Conservation (phyloP, 441 rosid species). For the Adansonia rubrostipa region DNA sequence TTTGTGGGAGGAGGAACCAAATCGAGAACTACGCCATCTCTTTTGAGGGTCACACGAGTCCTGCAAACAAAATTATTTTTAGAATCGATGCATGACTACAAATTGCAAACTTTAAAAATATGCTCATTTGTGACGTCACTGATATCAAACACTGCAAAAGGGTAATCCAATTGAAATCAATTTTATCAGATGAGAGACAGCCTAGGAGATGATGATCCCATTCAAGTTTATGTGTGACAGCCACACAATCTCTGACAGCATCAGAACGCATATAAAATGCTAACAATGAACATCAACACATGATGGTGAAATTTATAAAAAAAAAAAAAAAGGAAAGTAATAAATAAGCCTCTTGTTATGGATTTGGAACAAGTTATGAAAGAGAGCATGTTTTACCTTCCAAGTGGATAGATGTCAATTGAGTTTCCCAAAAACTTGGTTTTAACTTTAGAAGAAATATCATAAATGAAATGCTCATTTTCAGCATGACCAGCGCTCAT, state of each 20-base stretch:
- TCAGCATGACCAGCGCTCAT: conserved; percentile 96
- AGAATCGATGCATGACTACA: neutral
- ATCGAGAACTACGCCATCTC: conserved; percentile 84
- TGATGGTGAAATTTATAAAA: neutral
- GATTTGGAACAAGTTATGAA: neutral
- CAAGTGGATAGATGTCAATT: conserved; percentile 87
- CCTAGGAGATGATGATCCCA: neutral
- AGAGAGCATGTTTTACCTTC: conserved; percentile 60
- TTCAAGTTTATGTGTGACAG: neutral
- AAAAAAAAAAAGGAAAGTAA: neutral
- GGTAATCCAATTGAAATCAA: neutral
- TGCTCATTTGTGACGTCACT: neutral
- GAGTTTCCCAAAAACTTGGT: conserved; percentile 93
- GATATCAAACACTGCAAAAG: neutral
- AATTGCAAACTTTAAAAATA: neutral
- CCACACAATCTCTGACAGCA: neutral
- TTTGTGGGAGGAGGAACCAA: conserved; percentile 94
- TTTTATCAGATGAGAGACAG: neutral
- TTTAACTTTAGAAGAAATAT: conserved; percentile 85
- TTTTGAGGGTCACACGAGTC: conserved; percentile 83
- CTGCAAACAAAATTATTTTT: conserved; percentile 42
- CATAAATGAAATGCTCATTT: conserved; percentile 92
- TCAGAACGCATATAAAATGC: neutral
- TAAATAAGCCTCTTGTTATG: neutral
- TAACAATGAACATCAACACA: neutral